Percentiles rank a stretch among this genome's conserved stretches.
phyloP scores from a whole-genome alignment of 306 rosid genomes.

The Phaseolus lunatus region DNA sequence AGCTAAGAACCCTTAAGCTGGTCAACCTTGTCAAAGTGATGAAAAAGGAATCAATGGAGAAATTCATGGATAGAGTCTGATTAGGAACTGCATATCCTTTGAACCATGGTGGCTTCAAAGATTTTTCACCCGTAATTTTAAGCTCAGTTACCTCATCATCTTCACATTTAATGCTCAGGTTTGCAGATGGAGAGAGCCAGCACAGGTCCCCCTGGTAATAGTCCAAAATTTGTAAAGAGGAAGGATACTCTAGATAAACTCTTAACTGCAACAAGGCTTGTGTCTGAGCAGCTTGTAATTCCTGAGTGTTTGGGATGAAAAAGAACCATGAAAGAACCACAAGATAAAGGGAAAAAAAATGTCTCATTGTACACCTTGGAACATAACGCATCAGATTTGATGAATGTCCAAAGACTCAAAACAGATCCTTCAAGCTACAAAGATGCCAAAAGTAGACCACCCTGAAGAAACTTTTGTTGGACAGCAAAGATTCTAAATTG shows the following conservation, averaged over 20 bases:
- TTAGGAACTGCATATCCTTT: slow-evolving; percentile 71
- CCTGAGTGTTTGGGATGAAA: slow-evolving; percentile 55
- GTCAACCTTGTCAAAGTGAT: slow-evolving; percentile 73
- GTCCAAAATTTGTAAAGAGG: slow-evolving; percentile 60
- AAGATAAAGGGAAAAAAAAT: slow-evolving; percentile 36
- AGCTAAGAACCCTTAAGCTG: slow-evolving; percentile 76
- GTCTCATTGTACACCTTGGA: slow-evolving; percentile 53
- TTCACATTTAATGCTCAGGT: slow-evolving; percentile 65
- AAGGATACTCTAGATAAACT: slow-evolving; percentile 70
- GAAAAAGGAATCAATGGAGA: slow-evolving; percentile 69
- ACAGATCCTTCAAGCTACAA: slow-evolving; percentile 22
- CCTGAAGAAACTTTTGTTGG: slow-evolving; percentile 14
- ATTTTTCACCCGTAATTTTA: slow-evolving; percentile 72
- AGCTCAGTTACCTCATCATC: slow-evolving; percentile 64
- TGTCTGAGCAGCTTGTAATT: slow-evolving; percentile 59
- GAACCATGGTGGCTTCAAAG: slow-evolving; percentile 52
- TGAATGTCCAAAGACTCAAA: slow-evolving; percentile 28
- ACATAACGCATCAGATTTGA: slow-evolving; percentile 40
- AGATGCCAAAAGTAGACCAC: slow-evolving; percentile 39
- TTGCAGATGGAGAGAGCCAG: slow-evolving; percentile 53
- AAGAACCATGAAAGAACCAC: slow-evolving; percentile 54
- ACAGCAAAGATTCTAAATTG: neutral
- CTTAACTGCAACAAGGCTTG: slow-evolving; percentile 67
- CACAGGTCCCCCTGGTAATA: slow-evolving; percentile 63
- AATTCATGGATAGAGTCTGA: slow-evolving; percentile 65